Evolutionary conservation across 768 basidiomycete genomes (phyloP).

Genomic region (Tulasnella sp.): DNA sequence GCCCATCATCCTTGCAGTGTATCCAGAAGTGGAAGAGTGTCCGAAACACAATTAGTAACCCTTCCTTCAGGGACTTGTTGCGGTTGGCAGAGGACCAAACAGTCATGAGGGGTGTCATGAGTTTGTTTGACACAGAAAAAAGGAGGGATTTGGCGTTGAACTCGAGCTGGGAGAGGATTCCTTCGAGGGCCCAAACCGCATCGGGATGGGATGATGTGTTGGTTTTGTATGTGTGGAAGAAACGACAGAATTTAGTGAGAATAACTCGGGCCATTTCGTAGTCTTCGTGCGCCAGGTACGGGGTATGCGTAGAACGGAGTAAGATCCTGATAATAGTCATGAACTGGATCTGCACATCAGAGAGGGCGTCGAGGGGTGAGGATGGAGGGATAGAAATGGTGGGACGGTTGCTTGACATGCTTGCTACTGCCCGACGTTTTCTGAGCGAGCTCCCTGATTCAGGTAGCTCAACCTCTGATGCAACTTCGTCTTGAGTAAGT

Average conservation of each 20-base stretch:
- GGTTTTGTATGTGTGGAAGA: constrained; percentile 49
- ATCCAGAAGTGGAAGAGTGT: constrained; percentile 56
- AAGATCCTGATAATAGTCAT: constrained; percentile 49
- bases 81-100: constrained; percentile 58
- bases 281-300: constrained; percentile 36
- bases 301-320: constrained; percentile 44
- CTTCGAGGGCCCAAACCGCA: constrained; percentile 54
- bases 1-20: constrained; percentile 27
- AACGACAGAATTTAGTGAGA: constrained; percentile 44
- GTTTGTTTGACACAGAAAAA: background rate
- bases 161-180: constrained; percentile 59
- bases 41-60: constrained; percentile 58
- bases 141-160: constrained; percentile 45
- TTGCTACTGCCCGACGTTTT: constrained; percentile 23
- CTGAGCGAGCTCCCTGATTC: constrained; percentile 24
- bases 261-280: constrained; percentile 36
- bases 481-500: constrained; percentile 20
- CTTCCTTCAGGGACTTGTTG: constrained; percentile 71
- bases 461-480: constrained; percentile 23
- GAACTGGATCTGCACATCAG: constrained; percentile 57
- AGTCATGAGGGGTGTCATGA: constrained; percentile 2
- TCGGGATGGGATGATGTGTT: constrained; percentile 74
- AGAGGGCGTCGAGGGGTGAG: constrained; percentile 21
- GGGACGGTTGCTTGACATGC: constrained; percentile 19
- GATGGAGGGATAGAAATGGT: constrained; percentile 22